Percentiles rank a stretch among this genome's conserved stretches.
phyloP scores from a whole-genome alignment of 768 basidiomycete genomes.

The Pulveroboletus sp. region DNA sequence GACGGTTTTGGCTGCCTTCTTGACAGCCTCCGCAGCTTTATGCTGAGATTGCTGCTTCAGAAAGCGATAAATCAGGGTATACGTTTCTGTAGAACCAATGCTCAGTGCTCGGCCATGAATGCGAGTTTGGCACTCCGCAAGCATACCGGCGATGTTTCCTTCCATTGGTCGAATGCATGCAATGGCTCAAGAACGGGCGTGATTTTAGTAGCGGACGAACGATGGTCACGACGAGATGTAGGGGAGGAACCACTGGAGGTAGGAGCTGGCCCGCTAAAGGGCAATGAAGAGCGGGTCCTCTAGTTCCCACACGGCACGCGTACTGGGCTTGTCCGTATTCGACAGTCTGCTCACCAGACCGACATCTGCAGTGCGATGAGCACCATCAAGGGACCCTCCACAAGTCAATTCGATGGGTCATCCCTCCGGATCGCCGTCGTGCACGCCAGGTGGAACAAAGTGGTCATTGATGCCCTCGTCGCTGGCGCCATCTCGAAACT shows the following conservation, averaged over 20 bases:
- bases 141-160: constrained; percentile 49
- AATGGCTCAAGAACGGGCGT: not conserved
- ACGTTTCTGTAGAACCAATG: constrained; percentile 48
- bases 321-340: too few relatives aligned
- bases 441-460: constrained; percentile 93
- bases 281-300: too few relatives aligned
- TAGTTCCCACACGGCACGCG: constrained; percentile 23
- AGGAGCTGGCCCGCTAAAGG: too few relatives aligned
- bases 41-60: constrained; percentile 57
- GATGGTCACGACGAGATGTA: not conserved
- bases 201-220: not conserved
- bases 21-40: constrained; percentile 70
- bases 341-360: not conserved
- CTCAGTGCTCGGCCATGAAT: constrained; percentile 14
- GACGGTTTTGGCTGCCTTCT: constrained; percentile 62
- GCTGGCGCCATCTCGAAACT: constrained; percentile 76
- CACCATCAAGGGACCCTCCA: constrained; percentile 73
- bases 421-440: constrained; percentile 84
- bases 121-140: not conserved
- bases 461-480: constrained; percentile 81
- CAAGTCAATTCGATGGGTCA: constrained; percentile 71
- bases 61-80: constrained; percentile 73
- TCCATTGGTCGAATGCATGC: constrained; percentile 35
- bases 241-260: not conserved
- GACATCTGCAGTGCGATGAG: constrained; percentile 24